Evolutionary conservation across 345 rosid genomes (phyloP).

Genomic region (Ailanthus altissimus): DNA sequence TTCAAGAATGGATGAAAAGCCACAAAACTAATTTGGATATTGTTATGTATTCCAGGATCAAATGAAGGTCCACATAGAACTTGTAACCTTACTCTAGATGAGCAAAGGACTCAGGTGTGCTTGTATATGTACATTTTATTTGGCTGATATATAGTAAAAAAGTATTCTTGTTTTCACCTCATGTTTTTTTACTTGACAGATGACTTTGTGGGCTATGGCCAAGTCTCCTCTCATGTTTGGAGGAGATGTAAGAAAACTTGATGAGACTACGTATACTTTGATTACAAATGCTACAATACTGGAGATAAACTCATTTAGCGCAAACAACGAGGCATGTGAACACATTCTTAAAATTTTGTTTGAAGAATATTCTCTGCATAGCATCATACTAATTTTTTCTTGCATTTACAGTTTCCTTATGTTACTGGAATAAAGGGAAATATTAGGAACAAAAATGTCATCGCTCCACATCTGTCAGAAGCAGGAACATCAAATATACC

Average conservation of each 20-base stretch:
- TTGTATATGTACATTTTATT: not conserved
- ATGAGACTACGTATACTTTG: slow-evolving; percentile 53
- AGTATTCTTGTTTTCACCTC: slow-evolving; percentile 12
- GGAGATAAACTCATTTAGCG: slow-evolving; percentile 69
- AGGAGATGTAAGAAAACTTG: slow-evolving; percentile 83
- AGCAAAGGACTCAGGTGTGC: slow-evolving; percentile 78
- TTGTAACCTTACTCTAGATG: slow-evolving; percentile 59
- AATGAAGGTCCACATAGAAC: slow-evolving; percentile 80
- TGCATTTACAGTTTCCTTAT: slow-evolving; percentile 54
- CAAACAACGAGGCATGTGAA: slow-evolving; percentile 64
- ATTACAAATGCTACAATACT: slow-evolving; percentile 73
- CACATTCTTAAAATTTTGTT: not conserved
- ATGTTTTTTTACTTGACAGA: slow-evolving; percentile 42
- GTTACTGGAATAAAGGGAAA: slow-evolving; percentile 31
- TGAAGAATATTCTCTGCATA: slow-evolving; percentile 6
- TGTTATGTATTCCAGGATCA: slow-evolving; percentile 44
- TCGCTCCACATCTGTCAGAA: slow-evolving; percentile 21
- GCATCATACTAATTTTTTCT: slow-evolving; percentile 13
- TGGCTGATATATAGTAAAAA: not conserved
- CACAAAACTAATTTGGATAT: slow-evolving; percentile 10
- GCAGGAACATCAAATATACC: slow-evolving; percentile 25
- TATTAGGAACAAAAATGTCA: slow-evolving; percentile 13
- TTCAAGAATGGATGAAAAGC: slow-evolving; percentile 2
- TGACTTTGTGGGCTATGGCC: slow-evolving; percentile 93
- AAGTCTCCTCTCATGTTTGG: slow-evolving; percentile 96